Evolutionary conservation across 2,329 filamentous ascomycete species (phyloP), one percentile per base, ranked within the genome.

Genomic region (Talaromyces sp.): DNA sequence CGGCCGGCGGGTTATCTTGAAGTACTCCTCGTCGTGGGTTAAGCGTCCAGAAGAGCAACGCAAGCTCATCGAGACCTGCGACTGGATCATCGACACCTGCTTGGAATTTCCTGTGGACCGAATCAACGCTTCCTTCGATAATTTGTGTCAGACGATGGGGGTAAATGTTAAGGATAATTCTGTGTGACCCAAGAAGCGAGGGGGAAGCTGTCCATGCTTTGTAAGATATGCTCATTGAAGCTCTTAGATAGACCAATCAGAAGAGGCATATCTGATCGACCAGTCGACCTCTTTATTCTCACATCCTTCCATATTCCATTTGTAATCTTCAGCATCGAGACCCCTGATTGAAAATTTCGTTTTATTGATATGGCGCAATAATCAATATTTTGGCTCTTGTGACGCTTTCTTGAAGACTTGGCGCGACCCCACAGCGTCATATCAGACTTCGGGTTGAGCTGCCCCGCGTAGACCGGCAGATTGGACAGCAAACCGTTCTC

Each of bases 381-480:
- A 54, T n/a, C 17, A 19, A 35, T 52, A 54, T 5, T 22, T 17
- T n/a, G 15, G 15, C 49, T 19, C 8, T n/a, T n/a, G n/a, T 31
- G 49, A 52, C 9, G 27, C 25, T 2, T 15, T 52, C 19, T 37
- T n/a, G 33, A 37, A 31, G 52, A 56, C 52, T 37, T 56, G 33
- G 52, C 33, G 31, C 15, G 52, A 56, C 52, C 33, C 52, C 52
- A 37, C 52, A 39, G 52, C 52, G 52, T 39, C 11, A 37, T 56
- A 19, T 56, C 19, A 54, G 41, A 49, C 49, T 54, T 65, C 63
- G 68, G 50, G 64, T 66, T 62, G 64, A 63, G 49, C 67, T 68
- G 64, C 67, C 64, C 64, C 62, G 57, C 67, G 61, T 52, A 17
- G 15, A 47, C 10, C 35, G 15, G 52, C 33, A 56, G 33, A 8